phyloP scores from a whole-genome alignment of 2,329 filamentous ascomycete genomes.

The Venturia aucupariae region DNA sequence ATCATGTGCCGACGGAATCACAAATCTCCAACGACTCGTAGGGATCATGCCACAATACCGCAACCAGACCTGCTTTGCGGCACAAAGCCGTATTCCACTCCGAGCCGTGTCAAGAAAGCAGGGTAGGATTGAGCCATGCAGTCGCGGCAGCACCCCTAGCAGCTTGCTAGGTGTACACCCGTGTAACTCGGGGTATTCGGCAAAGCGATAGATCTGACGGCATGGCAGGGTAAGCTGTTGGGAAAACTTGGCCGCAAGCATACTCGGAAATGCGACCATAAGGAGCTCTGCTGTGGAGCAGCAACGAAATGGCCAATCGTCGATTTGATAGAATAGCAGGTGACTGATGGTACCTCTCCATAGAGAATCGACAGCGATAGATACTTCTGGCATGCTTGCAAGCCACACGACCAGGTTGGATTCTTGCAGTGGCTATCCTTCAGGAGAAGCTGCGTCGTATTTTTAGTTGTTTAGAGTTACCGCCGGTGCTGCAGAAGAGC shows the following conservation, averaged over 20 bases:
- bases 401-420: background rate
- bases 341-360: background rate
- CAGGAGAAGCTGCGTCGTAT: background rate
- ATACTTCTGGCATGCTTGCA: no score
- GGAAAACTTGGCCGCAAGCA: background rate
- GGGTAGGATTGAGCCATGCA: background rate
- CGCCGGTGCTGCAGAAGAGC: background rate
- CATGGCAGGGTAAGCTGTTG: background rate
- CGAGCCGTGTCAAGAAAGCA: background rate
- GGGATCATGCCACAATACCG: background rate
- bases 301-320: background rate
- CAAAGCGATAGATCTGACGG: background rate
- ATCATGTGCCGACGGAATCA: no score
- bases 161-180: background rate
- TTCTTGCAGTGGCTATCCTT: no score
- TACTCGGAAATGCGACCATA: background rate
- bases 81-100: background rate
- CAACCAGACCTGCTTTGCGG: background rate
- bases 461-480: background rate
- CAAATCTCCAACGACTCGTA: background rate
- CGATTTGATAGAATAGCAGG: background rate
- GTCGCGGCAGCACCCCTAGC: background rate
- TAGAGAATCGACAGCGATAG: background rate
- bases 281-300: background rate
- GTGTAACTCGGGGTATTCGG: background rate